Conservation (phyloP, 2,329 filamentous ascomycete species). For the Trichoderma hamatum region DNA sequence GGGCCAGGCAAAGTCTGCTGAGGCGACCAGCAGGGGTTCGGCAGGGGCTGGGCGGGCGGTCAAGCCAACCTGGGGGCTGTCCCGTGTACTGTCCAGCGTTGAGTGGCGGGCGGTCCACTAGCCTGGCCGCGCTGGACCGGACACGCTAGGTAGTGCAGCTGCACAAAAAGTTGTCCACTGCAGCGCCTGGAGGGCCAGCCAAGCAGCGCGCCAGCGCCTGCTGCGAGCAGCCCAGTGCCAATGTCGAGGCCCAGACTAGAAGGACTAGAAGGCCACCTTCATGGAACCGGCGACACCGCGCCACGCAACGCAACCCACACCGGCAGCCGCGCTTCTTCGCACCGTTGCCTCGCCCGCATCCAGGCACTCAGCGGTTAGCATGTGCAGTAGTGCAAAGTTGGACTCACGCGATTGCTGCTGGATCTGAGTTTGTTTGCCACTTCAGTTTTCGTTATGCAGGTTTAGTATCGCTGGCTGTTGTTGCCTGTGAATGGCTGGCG, state of each 20-base stretch:
- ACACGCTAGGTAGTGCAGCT: conserved; percentile 18
- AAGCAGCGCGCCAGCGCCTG: neutral
- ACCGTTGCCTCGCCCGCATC: neutral
- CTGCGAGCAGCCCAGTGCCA: neutral
- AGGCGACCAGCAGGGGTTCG: conserved; percentile 24
- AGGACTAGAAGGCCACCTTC: neutral
- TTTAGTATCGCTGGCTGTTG: neutral
- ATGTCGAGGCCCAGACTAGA: neutral
- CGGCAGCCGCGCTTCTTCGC: conserved; percentile 13
- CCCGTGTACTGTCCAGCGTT: conserved; percentile 26
- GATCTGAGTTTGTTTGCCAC: conserved; percentile 4
- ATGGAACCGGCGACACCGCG: conserved; percentile 21
- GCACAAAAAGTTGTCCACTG: conserved; percentile 20
- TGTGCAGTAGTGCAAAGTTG: conserved; percentile 8
- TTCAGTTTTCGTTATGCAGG: neutral
- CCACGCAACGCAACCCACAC: conserved; percentile 12
- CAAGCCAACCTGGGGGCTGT: conserved; percentile 28
- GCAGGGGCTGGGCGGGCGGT: conserved; percentile 27
- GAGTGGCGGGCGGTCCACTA: conserved; percentile 27
- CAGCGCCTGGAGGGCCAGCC: neutral
- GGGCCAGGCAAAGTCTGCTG: conserved; percentile 33
- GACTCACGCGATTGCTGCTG: conserved; percentile 8
- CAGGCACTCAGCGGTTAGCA: conserved; percentile 17
- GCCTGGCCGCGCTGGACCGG: conserved; percentile 14
- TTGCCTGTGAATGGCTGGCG: neutral